Evolutionary conservation across 2,329 filamentous ascomycete genomes (phyloP).

Genomic region (Arachnopeziza araneosa): DNA sequence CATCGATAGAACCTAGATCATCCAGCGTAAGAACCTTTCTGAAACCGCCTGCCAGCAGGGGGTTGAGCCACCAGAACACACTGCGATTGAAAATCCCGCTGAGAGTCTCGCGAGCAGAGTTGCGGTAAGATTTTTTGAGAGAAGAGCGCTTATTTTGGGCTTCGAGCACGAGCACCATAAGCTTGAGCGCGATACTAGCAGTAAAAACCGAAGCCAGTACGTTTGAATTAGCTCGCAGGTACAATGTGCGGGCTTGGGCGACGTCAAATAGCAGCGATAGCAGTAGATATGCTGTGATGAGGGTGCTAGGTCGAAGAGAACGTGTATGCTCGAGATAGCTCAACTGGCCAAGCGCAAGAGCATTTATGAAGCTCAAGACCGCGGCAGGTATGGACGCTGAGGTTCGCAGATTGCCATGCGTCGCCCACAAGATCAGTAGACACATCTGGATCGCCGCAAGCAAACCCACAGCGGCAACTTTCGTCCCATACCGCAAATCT

Average conservation of each 20-base stretch:
- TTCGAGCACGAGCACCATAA: conserved; percentile 19
- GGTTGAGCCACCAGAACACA: conserved; percentile 35
- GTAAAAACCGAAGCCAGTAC: conserved; percentile 14
- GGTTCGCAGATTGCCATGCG: neutral
- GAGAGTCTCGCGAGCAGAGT: conserved; percentile 26
- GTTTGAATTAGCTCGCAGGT: conserved; percentile 12
- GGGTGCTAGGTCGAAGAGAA: conserved; percentile 16
- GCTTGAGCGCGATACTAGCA: conserved; percentile 14
- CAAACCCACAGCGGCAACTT: neutral
- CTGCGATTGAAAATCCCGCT: conserved; percentile 30
- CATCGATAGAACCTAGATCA: conserved; percentile 23
- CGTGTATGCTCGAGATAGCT: conserved; percentile 23
- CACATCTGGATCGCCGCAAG: conserved; percentile 18
- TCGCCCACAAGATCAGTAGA: conserved; percentile 14
- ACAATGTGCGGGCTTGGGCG: conserved; percentile 16
- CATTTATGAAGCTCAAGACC: conserved; percentile 13
- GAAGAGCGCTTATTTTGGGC: conserved; percentile 14
- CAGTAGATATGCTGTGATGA: conserved; percentile 16
- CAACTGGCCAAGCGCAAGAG: conserved; percentile 17
- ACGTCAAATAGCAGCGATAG: conserved; percentile 14
- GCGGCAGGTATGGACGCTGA: neutral
- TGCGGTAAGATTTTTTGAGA: conserved; percentile 13
- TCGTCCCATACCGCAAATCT: neutral
- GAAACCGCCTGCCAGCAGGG: conserved; percentile 30
- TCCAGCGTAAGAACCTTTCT: conserved; percentile 27